These are phyloP conservation scores for Trichoderma lentiforme DNA, from an alignment of 2,329 filamentous ascomycete species.

Conservation along the genomic window DNA sequence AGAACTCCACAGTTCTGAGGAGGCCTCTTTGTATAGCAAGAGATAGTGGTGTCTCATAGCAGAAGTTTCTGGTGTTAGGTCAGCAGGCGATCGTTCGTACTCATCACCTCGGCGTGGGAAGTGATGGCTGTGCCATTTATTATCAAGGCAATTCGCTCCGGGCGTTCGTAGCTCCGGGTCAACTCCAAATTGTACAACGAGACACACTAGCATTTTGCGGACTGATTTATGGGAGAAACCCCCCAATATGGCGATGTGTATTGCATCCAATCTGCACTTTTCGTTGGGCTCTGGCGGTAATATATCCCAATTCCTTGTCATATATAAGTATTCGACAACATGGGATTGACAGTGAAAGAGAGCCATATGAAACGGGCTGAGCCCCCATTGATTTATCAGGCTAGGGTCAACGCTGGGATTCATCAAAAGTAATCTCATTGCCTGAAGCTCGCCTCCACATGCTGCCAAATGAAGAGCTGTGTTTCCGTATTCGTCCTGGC, in stretches of 20 bases:
- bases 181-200: not conserved
- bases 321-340: too few relatives aligned
- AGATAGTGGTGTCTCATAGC: not conserved
- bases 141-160: too few relatives aligned
- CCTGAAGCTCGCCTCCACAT: rapidly evolving
- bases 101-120: too few relatives aligned
- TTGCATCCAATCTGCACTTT: not conserved
- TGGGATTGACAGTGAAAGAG: too few relatives aligned
- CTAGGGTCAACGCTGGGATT: not conserved
- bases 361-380: not conserved
- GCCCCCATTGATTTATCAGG: rapidly evolving
- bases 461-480: not conserved
- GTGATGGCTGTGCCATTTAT: not conserved
- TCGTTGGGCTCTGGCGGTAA: not conserved
- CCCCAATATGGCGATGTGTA: too few relatives aligned
- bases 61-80: too few relatives aligned
- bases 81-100: too few relatives aligned
- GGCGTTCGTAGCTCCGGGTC: not conserved
- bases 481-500: rapidly evolving
- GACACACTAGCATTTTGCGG: too few relatives aligned
- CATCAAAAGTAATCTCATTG: not conserved
- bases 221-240: too few relatives aligned
- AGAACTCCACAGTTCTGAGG: too few relatives aligned
- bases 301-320: not conserved
- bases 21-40: not conserved